Evolutionary conservation across 2,329 filamentous ascomycete species (phyloP).

Genomic region (Mariannaea elegans): DNA sequence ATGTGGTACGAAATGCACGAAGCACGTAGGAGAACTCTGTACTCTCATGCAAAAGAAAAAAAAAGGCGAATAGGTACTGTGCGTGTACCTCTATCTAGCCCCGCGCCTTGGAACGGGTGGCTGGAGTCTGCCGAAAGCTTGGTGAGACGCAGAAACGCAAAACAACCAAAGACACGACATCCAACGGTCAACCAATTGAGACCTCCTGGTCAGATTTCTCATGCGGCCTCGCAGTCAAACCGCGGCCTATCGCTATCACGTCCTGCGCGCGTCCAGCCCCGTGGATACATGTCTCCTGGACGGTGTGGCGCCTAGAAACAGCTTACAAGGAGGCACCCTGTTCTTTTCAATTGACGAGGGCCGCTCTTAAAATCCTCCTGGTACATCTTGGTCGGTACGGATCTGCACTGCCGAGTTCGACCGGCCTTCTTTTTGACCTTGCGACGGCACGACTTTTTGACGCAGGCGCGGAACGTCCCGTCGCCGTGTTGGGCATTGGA

Average conservation of each 20-base stretch:
- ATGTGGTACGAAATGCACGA: too few relatives aligned
- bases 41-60: too few relatives aligned
- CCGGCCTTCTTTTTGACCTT: background rate
- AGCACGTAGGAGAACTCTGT: too few relatives aligned
- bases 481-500: slow-evolving; percentile 14
- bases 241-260: slow-evolving; percentile 14
- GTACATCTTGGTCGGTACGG: background rate
- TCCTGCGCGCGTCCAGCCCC: slow-evolving; percentile 17
- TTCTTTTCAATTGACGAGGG: background rate
- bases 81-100: background rate
- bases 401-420: slow-evolving; percentile 1
- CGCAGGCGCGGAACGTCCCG: slow-evolving; percentile 38
- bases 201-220: background rate
- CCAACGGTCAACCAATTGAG: slow-evolving; percentile 25
- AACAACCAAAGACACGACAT: slow-evolving; percentile 22
- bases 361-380: background rate
- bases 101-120: slow-evolving; percentile 1
- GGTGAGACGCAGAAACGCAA: slow-evolving; percentile 10
- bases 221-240: background rate
- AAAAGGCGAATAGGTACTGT: background rate
- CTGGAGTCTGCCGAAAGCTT: background rate
- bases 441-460: slow-evolving; percentile 5
- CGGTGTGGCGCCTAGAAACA: background rate
- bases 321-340: slow-evolving; percentile 11
- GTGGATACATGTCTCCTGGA: background rate